phyloP scores from a whole-genome alignment of 2,329 filamentous ascomycete genomes.

The Aspergillus bombycis region DNA sequence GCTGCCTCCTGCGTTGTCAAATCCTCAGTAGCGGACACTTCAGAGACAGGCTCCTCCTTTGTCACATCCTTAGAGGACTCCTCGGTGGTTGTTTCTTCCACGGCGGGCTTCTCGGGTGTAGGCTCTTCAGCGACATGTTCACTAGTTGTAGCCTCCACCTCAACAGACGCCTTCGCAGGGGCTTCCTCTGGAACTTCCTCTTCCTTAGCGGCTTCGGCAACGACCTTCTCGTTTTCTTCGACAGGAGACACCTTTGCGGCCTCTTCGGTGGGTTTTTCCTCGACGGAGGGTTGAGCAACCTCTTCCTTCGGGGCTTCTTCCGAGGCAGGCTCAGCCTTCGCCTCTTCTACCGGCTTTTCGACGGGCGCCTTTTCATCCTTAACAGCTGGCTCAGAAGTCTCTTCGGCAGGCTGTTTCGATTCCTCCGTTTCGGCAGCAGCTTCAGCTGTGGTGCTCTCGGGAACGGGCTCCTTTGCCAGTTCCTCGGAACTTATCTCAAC shows the following conservation, averaged over 20 bases:
- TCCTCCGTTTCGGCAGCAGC: neutral
- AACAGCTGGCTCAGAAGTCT: constrained; percentile 10
- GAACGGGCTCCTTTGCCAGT: neutral
- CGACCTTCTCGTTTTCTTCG: constrained; percentile 8
- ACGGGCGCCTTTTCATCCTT: constrained; percentile 3
- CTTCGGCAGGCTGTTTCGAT: constrained; percentile 9
- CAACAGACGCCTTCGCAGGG: neutral
- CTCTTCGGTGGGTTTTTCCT: constrained; percentile 12
- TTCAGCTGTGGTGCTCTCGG: neutral
- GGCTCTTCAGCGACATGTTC: constrained; percentile 11
- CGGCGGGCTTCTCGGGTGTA: neutral
- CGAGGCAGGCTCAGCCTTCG: neutral
- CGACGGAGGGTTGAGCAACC: neutral
- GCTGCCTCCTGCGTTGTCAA: neutral
- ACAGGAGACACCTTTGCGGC: constrained; percentile 8
- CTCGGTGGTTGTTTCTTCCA: constrained; percentile 7
- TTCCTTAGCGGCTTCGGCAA: constrained; percentile 5
- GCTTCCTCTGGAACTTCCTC: neutral
- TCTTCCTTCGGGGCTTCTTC: constrained; percentile 2
- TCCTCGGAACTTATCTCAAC: constrained; percentile 8
- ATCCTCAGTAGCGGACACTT: constrained; percentile 8
- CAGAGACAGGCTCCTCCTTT: constrained; percentile 2
- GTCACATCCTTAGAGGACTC: constrained; percentile 8
- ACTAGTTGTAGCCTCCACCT: constrained; percentile 8
- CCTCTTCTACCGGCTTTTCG: constrained; percentile 2